Evolutionary conservation across 768 basidiomycete species (phyloP).

Genomic region (Boletus barrowsii): DNA sequence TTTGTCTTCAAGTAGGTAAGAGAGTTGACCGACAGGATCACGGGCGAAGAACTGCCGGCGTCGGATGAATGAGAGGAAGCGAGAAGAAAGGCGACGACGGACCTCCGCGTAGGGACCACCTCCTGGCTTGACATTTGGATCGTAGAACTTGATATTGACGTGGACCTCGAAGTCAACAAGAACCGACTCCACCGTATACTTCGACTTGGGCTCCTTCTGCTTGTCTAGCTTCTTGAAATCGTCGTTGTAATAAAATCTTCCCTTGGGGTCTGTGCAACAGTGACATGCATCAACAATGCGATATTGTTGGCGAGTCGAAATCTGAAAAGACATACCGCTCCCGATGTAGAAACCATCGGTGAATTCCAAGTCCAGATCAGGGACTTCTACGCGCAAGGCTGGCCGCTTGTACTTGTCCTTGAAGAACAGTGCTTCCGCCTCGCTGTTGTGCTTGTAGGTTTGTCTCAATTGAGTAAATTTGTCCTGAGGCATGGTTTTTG

Average conservation of each 20-base stretch:
- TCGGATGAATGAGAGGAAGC: not conserved
- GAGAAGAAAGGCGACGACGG: not conserved
- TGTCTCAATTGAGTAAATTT: too few relatives aligned
- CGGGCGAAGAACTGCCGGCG: not conserved
- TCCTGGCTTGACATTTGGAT: too few relatives aligned
- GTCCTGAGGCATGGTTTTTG: too few relatives aligned
- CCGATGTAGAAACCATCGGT: not conserved
- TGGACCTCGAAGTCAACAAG: not conserved
- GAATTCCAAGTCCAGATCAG: not conserved
- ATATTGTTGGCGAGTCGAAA: not conserved
- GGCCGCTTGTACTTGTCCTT: not conserved
- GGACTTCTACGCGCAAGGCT: not conserved
- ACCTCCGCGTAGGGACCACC: not conserved
- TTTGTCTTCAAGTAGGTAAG: not conserved
- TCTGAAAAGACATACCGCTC: not conserved
- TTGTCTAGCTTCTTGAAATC: not conserved
- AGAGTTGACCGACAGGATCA: not conserved
- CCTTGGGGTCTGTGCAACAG: not conserved
- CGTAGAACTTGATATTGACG: not conserved
- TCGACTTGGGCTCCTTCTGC: not conserved
- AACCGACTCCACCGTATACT: not conserved
- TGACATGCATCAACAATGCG: not conserved
- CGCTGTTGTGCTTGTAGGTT: too few relatives aligned
- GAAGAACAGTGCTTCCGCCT: not conserved
- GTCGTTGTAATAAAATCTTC: not conserved